Evolutionary conservation across 1,139 yeast genomes (phyloP).

Genomic region (Geotrichum phurueaensis): DNA sequence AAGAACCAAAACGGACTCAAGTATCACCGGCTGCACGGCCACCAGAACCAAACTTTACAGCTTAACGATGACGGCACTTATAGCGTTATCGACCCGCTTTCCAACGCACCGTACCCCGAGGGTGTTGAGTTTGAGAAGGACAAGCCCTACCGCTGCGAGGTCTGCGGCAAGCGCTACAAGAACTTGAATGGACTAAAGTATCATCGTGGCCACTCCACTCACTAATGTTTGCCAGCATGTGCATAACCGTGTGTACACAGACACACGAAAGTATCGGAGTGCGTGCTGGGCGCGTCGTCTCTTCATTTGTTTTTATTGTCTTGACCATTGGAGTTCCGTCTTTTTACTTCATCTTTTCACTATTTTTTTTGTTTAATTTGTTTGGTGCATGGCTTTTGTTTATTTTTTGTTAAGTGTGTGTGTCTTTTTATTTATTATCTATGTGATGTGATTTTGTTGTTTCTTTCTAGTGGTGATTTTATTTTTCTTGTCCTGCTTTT

Average conservation of each 20-base stretch:
- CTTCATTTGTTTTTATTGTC: not conserved
- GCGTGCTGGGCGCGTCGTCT: not conserved
- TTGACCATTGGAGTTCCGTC: not conserved
- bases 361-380: not conserved
- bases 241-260: not conserved
- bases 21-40: slow-evolving; percentile 94
- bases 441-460: not conserved
- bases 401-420: not conserved
- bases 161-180: slow-evolving; percentile 95
- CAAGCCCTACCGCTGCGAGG: slow-evolving; percentile 97
- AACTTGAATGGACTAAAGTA: slow-evolving; percentile 93
- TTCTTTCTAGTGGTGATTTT: not conserved
- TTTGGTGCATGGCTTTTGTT: not conserved
- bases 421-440: slow-evolving; percentile 4
- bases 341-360: not conserved
- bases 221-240: slow-evolving; percentile 38
- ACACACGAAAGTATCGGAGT: not conserved
- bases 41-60: slow-evolving; percentile 87
- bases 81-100: slow-evolving; percentile 87
- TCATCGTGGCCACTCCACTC: slow-evolving; percentile 96
- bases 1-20: slow-evolving; percentile 96
- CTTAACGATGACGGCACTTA: slow-evolving; percentile 91
- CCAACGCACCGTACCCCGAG: slow-evolving; percentile 84
- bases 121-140: slow-evolving; percentile 91
- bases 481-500: not conserved